Base-by-base conservation (phyloP, 768 basidiomycete species). In the Suillus bovinus region DNA sequence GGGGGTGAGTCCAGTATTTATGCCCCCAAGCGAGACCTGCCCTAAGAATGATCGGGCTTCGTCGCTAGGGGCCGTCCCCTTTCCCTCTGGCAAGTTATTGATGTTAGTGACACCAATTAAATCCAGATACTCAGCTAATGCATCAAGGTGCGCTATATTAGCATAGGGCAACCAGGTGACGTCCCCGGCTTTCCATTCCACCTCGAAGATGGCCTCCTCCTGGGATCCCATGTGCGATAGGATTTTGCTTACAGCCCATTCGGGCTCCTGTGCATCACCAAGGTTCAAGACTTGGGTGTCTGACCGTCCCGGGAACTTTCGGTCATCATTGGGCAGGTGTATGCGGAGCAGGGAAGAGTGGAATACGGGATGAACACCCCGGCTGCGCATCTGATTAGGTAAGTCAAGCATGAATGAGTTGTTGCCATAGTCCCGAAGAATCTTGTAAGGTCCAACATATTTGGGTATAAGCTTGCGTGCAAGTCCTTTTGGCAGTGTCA, bases 401-500 rank as follows among this genome's bases (percentile, higher is more conserved):
- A 72, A 46, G 1, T 71, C 70, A 6, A 75, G 27, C 20, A 61
- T 17, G 58, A 65, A 71, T 0, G 72, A 63, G 29, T 67, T 64
- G 31, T 68, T 64, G 0, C 58, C 31, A 22, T 68, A 66, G 20
- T 67, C 66, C 20, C 61, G 39, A 1, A 59, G 4, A 20, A 75
- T 64, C 9, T 22, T n/a, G 61, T 67, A 74, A 10, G 74, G 74
- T 3, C 74, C 74, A 49, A 75, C 68, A 44, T 59, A 75, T 52
- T 72, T 71, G 0, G 74, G 74, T 0, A 61, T 46, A 0, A 75
- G 54, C 56, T 75, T 75, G 8, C 38, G 6, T 71, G 73, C 76
- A 74, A 78, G 61, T 77, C 76, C 34, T 61, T 69, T 60, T 78
- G 78, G 22, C 73, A 69, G 0, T 66, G 59, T 0, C 24, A 53